Evolutionary conservation across 2,329 filamentous ascomycete species (phyloP).

Genomic region (Aspergillus texensis): DNA sequence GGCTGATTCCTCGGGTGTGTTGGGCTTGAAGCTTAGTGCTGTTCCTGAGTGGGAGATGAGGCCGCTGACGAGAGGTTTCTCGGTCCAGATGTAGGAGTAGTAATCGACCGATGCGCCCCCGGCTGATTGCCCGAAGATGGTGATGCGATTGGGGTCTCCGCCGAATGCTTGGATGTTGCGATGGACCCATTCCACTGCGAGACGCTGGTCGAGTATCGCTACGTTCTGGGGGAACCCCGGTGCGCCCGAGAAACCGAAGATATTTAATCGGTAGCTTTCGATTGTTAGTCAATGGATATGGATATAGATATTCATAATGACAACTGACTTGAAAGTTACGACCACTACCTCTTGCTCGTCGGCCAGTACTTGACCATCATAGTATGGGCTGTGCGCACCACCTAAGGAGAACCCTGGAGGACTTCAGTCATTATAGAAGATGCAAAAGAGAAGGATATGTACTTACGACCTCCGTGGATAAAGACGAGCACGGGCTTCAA

Average conservation of each 20-base stretch:
- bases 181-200: conserved; percentile 56
- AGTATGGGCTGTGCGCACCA: conserved; percentile 40
- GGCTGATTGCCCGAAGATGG: conserved; percentile 52
- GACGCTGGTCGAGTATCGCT: conserved; percentile 56
- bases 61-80: conserved; percentile 42
- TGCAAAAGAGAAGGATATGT: not conserved
- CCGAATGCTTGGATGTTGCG: conserved; percentile 56
- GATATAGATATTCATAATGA: not conserved
- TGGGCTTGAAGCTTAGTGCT: conserved; percentile 49
- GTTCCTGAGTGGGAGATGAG: conserved; percentile 43
- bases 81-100: conserved; percentile 35
- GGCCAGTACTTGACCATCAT: conserved; percentile 40
- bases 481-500: conserved; percentile 44
- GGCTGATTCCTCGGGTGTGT: conserved; percentile 36
- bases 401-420: conserved; percentile 39
- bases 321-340: conserved; percentile 42
- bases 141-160: conserved; percentile 51
- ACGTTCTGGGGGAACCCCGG: conserved; percentile 44
- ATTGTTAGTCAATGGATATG: not conserved
- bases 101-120: conserved; percentile 37
- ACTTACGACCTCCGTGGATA: conserved; percentile 46
- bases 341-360: conserved; percentile 44
- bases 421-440: conserved; percentile 1
- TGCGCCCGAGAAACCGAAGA: conserved; percentile 47
- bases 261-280: conserved; percentile 40